phyloP scores from a whole-genome alignment of 2,329 filamentous ascomycete species.

The Lasiodiplodia gonubiensis region DNA sequence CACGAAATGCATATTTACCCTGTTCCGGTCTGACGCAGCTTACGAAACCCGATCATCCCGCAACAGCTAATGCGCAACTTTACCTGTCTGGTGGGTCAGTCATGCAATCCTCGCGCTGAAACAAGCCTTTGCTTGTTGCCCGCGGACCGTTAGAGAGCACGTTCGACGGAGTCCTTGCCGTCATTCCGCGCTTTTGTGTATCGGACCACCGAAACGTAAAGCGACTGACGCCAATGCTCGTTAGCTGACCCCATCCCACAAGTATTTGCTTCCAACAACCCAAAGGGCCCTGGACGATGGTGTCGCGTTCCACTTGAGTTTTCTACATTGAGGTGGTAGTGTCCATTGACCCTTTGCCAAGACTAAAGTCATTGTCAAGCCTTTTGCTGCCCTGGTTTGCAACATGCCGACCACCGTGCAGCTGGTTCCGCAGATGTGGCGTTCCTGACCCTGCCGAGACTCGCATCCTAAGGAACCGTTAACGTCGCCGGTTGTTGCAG shows the following conservation, averaged over 20 bases:
- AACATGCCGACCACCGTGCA: background rate
- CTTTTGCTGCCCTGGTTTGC: background rate
- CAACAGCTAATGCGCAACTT: background rate
- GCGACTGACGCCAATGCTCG: background rate
- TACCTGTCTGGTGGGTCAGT: background rate
- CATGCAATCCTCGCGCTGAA: background rate
- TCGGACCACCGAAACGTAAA: background rate
- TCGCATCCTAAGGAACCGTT: too few relatives aligned
- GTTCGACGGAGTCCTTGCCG: background rate
- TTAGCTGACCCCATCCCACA: background rate
- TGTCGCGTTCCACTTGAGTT: background rate
- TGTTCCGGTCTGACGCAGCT: background rate
- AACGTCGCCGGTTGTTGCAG: too few relatives aligned
- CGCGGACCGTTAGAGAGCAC: background rate
- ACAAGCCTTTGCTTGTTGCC: background rate
- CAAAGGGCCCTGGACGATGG: too few relatives aligned
- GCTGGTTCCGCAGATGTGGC: too few relatives aligned
- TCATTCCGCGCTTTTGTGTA: background rate
- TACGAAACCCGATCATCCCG: constrained; percentile 1
- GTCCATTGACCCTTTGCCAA: too few relatives aligned
- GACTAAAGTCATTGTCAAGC: too few relatives aligned
- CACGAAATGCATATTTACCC: background rate
- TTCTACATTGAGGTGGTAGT: too few relatives aligned
- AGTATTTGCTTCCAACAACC: background rate
- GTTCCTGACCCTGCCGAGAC: too few relatives aligned